A percentile compares a stretch with the other conserved stretches of the same genome.
Evolutionary conservation across 257 asterid genomes (phyloP).

Genomic region (Nyctanthes arbortristis): DNA sequence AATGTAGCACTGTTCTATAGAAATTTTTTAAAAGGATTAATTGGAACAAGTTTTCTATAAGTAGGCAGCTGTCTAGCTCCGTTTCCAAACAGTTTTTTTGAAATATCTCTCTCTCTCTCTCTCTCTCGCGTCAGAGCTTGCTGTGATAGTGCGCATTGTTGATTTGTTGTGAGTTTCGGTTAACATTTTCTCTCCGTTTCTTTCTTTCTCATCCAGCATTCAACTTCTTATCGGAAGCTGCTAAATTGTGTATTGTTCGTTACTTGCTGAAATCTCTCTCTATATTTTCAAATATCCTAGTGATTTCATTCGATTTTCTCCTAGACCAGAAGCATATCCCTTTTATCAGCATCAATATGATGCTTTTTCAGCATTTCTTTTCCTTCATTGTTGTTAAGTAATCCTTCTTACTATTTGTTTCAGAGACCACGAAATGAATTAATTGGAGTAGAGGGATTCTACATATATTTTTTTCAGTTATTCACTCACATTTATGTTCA

Average conservation of each 20-base stretch:
- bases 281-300: not conserved
- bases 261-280: not conserved
- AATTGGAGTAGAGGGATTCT: not conserved
- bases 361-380: not conserved
- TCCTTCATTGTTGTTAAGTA: not conserved
- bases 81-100: not conserved
- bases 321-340: too few species aligned
- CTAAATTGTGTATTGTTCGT: not conserved
- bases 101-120: not conserved
- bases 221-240: not conserved
- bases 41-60: constrained; percentile 19
- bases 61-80: not conserved
- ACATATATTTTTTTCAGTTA: not conserved
- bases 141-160: not conserved
- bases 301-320: too few species aligned
- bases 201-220: not conserved
- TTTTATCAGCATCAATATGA: too few species aligned
- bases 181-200: not conserved
- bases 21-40: not conserved
- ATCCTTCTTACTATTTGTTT: not conserved
- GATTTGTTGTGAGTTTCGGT: constrained; percentile 15
- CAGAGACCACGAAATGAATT: not conserved
- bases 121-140: not conserved
- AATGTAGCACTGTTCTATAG: not conserved
- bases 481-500: not conserved